Percentiles rank a stretch among this genome's conserved stretches.
These are phyloP conservation scores for Penicillium rolfsii DNA, from an alignment of 2,329 filamentous ascomycete genomes.

Conservation along the genomic window DNA sequence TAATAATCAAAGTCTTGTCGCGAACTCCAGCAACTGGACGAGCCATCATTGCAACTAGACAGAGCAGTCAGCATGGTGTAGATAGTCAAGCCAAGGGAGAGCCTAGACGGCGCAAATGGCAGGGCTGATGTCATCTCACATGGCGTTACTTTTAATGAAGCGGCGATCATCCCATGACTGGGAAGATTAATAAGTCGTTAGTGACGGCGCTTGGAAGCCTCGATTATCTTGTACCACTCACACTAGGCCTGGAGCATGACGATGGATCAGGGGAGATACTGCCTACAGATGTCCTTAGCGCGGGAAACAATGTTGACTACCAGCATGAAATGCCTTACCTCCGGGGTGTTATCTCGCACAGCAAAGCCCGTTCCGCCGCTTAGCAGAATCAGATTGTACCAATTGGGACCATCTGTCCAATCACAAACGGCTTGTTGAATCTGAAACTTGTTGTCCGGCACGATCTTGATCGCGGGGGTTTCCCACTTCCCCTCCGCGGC, in stretches of 20 bases:
- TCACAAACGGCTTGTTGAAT: constrained; percentile 74
- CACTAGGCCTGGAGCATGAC: constrained; percentile 84
- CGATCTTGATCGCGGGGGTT: constrained; percentile 70
- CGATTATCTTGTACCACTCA: constrained; percentile 51
- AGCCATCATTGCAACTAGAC: constrained; percentile 90
- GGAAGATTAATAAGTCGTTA: constrained; percentile 21
- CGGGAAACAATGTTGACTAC: constrained; percentile 3
- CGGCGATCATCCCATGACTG: constrained; percentile 87
- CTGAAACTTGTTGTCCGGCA: constrained; percentile 72
- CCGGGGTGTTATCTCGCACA: constrained; percentile 80
- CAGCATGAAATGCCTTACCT: constrained; percentile 59
- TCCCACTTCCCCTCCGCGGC: constrained; percentile 73
- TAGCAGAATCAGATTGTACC: constrained; percentile 76
- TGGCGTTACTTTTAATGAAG: constrained; percentile 82
- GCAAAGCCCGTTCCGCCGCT: constrained; percentile 96
- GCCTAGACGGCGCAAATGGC: background rate
- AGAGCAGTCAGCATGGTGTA: constrained; percentile 28
- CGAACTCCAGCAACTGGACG: constrained; percentile 87
- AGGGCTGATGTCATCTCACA: constrained; percentile 62
- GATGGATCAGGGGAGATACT: constrained; percentile 76
- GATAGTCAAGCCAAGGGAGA: constrained; percentile 13
- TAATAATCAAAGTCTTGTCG: constrained; percentile 79
- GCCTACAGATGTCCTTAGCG: constrained; percentile 58
- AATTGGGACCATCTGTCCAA: constrained; percentile 71
- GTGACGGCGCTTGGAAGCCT: constrained; percentile 5